Percentiles rank a stretch among this genome's conserved stretches.
Conservation (phyloP, 139 green algal species). For the Picochlorum sp. region DNA sequence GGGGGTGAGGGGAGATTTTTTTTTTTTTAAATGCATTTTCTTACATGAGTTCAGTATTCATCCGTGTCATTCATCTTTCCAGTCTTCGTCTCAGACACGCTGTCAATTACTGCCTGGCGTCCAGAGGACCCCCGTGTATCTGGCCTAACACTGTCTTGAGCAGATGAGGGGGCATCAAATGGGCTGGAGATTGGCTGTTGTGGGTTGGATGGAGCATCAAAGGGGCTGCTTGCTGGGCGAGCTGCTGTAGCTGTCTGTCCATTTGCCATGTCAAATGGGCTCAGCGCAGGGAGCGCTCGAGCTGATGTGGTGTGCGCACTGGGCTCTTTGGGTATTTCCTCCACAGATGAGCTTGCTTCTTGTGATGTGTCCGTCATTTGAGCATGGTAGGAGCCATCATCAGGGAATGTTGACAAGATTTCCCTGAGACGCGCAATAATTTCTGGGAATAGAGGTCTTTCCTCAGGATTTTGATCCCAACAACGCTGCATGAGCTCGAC, state of each 20-base stretch:
- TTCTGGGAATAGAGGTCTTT: conserved; percentile 44
- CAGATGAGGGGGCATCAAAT: neutral
- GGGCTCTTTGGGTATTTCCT: neutral
- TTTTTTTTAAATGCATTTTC: too few relatives aligned
- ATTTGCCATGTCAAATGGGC: conserved; percentile 5
- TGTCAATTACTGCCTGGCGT: conserved; percentile 7
- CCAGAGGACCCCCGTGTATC: neutral
- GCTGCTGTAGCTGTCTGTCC: neutral
- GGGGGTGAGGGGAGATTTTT: too few relatives aligned
- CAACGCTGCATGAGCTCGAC: conserved; percentile 28
- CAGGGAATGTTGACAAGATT: neutral
- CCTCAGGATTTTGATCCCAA: conserved; percentile 42
- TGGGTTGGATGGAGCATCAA: neutral
- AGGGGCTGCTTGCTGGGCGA: neutral
- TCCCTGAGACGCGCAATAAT: conserved; percentile 13
- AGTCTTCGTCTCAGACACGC: neutral
- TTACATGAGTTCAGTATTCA: neutral
- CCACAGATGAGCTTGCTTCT: neutral
- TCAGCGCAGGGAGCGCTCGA: neutral
- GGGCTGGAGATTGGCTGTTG: neutral
- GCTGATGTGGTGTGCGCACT: neutral
- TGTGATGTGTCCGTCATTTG: neutral
- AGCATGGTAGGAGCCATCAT: neutral
- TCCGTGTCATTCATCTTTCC: neutral
- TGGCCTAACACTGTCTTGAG: neutral